Evolutionary conservation across 306 rosid species (phyloP), one percentile per base, ranked within the genome.

Genomic region (Prunus armeniaca): DNA sequence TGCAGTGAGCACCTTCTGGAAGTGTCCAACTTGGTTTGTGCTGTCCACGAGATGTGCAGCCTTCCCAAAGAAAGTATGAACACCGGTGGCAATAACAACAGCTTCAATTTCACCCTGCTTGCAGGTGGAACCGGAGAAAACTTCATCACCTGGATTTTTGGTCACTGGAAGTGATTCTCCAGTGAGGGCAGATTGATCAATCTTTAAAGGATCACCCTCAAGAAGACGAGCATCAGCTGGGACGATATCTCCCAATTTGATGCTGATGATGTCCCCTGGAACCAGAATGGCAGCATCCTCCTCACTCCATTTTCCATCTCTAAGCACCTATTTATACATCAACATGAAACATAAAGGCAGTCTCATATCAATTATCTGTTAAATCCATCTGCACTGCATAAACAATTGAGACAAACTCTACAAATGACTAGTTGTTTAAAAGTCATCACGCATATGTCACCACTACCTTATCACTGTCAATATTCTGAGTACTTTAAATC

Each of bases 201-300:
- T 27, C 88, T 92, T 96, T 69, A 96, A 86, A 41, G 99, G 89
- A 81, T 96, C 99, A 52, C 99, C 99, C 80, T 96, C 99, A 0
- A 96, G 99, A 82, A 96, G 98, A 83, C 99, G 99, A 28, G 98
- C 99, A 88, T 96, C 99, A 3, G 99, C 99, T 18, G 99, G 99
- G 82, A 96, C 70, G 68, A 96, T 96, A 60, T 96, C 99, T 69
- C 99, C 99, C 58, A 96, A 86, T 73, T 96, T 96, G 80, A 96
- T 79, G 80, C 98, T 96, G 12, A 96, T 87, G 88, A 96, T 88
- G 70, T 96, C 99, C 46, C 99, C 99, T 4, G 99, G 99, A 62
- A 96, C 99, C 8, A 95, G 84, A 82, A 95, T 89, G 74, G 98
- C 79, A 76, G 98, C 98, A 41, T 92, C 98, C 76, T 92, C 76